Evolutionary conservation across 2,329 filamentous ascomycete genomes (phyloP), one percentile per base, ranked within the genome.

Genomic region (Pseudopyricularia javanii): DNA sequence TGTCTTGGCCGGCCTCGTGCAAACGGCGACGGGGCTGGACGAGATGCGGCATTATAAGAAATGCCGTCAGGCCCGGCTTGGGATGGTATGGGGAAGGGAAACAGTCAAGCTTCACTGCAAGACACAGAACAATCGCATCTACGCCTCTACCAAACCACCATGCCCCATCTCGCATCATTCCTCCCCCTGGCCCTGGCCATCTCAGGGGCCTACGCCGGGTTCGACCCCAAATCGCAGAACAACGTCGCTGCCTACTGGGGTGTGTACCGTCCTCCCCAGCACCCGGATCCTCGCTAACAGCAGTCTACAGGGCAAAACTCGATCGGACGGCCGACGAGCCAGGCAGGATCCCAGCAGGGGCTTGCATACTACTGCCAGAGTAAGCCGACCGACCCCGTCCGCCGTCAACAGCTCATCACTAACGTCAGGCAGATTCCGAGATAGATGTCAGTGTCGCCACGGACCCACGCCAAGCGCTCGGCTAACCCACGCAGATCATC

Each of bases 181-280:
- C 17, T 43, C 22, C 17, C 37, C 7, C n/a, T 43, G 17, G 37
- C 37, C 7, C 7, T 43, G 17, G 37, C 37, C n/a, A 22, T 43
- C 3, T 43, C 22, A 20, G 37, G 37, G n/a, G 22, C 37, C 1
- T 20, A 43, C 2, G 37, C 37, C 7, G 71, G 68, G 12, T 75
- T 79, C 58, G 66, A 73, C 55, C 55, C 75, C 4, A 61, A 60
- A n/a, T 70, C 73, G 1, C 59, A 62, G 2, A 70, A 64, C 50
- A 86, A 85, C 59, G 62, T 86, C 52, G 81, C 76, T 26, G 71
- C 85, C 2, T 87, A 87, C 64, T 87, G 83, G 83, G 83, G 82
- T 69, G 65, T 59, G 65, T 6, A 30, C 32, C 24, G 7, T 15
- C 33, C 8, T 20, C 17, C 43, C n/a, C 20, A 14, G 15, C 7